A percentile compares a stretch with the other conserved stretches of the same genome.
These are phyloP conservation scores for Vitrella brassicaformis DNA, from an alignment of 73 alveolate genomes.

Conservation along the genomic window DNA sequence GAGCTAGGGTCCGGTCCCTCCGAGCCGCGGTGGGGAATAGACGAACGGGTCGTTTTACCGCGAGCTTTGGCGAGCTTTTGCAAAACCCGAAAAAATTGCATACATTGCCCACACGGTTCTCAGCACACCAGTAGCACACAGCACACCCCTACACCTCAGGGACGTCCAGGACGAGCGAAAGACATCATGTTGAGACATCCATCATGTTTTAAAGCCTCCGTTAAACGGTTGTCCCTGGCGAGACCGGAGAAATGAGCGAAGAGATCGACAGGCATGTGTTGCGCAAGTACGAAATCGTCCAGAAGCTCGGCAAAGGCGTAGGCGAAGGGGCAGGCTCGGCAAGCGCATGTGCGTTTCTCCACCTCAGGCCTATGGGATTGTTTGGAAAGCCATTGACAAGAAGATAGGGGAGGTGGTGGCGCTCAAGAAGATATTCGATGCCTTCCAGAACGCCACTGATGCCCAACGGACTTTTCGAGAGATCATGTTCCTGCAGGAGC, in stretches of 20 bases:
- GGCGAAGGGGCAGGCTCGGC: not conserved
- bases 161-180: too few relatives aligned
- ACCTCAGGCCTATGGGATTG: conserved; percentile 51
- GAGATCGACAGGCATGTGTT: conserved; percentile 53
- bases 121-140: too few relatives aligned
- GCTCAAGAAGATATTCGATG: conserved; percentile 83
- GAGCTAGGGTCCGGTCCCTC: too few relatives aligned
- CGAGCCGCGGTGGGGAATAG: too few relatives aligned
- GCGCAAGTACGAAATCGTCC: conserved; percentile 54
- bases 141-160: too few relatives aligned
- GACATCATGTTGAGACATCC: too few relatives aligned
- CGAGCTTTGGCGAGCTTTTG: too few relatives aligned
- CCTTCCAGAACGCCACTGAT: conserved; percentile 94
- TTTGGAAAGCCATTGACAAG: conserved; percentile 53
- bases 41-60: too few relatives aligned
- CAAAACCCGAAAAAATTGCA: too few relatives aligned
- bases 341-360: not conserved
- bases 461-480: conserved; percentile 90
- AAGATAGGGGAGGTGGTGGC: conserved; percentile 67
- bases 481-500: conserved; percentile 70
- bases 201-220: too few relatives aligned
- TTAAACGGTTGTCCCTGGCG: too few relatives aligned
- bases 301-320: conserved; percentile 51
- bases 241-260: conserved; percentile 42
- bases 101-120: too few relatives aligned